These are phyloP conservation scores for Cryptosporidium sp. DNA, from an alignment of 169 alveolate species.

Conservation along the genomic window DNA sequence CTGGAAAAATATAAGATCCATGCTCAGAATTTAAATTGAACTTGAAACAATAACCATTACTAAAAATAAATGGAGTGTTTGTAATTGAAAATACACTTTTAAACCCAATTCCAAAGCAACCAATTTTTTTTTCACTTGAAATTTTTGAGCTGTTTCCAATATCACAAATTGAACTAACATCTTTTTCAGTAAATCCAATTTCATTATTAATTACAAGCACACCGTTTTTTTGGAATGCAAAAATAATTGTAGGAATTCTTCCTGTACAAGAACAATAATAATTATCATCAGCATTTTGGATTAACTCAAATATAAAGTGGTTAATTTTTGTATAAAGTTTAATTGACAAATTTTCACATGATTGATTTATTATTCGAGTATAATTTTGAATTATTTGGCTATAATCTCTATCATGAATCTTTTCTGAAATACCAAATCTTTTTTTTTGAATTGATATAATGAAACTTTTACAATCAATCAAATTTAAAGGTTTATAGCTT, in stretches of 20 bases:
- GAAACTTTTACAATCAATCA: neutral
- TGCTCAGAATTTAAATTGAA: slow-evolving; percentile 18
- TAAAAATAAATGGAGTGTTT: slow-evolving; percentile 78
- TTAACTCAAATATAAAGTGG: slow-evolving; percentile 76
- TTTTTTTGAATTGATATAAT: neutral
- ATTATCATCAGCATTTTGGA: slow-evolving; percentile 82
- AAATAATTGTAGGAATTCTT: slow-evolving; percentile 63
- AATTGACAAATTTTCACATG: slow-evolving; percentile 67
- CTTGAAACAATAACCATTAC: slow-evolving; percentile 76
- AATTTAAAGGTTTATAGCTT: neutral
- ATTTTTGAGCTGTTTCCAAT: slow-evolving; percentile 76
- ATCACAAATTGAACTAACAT: slow-evolving; percentile 78
- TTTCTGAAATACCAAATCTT: slow-evolving; percentile 20
- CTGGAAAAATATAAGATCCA: slow-evolving; percentile 51
- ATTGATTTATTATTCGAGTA: slow-evolving; percentile 23
- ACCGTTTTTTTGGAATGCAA: slow-evolving; percentile 45
- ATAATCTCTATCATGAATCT: neutral
- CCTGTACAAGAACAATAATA: slow-evolving; percentile 53
- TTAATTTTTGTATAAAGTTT: slow-evolving; percentile 66
- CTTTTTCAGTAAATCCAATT: slow-evolving; percentile 77
- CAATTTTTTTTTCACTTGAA: slow-evolving; percentile 49
- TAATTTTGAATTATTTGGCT: neutral
- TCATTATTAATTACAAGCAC: slow-evolving; percentile 78
- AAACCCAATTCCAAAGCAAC: slow-evolving; percentile 81
- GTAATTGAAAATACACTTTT: slow-evolving; percentile 80